phyloP scores from a whole-genome alignment of 108 stramenopile genomes.

The Aureococcus anophagefferens region DNA sequence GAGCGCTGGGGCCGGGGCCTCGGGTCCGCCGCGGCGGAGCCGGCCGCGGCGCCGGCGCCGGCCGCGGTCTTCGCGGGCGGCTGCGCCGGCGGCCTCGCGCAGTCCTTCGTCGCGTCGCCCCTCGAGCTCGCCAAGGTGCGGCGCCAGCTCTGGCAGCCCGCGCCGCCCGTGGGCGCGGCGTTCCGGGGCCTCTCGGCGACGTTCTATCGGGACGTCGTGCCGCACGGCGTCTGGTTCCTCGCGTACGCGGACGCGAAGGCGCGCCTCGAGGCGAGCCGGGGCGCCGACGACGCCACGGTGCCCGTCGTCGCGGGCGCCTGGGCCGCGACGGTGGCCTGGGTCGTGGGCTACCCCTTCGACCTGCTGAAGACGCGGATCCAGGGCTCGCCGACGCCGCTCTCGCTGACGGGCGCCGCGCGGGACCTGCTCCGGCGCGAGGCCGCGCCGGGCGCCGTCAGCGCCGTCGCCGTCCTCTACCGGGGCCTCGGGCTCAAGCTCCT shows the following conservation, averaged over 20 bases:
- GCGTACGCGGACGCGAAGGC: slow-evolving; percentile 46
- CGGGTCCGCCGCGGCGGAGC: not conserved
- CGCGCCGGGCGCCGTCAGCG: slow-evolving; percentile 27
- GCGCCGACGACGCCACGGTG: not conserved
- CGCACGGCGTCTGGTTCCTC: slow-evolving; percentile 70
- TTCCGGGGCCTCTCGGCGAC: slow-evolving; percentile 69
- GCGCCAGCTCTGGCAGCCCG: not conserved
- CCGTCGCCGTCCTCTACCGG: slow-evolving; percentile 50
- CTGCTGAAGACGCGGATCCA: slow-evolving; percentile 74
- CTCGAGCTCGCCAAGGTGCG: slow-evolving; percentile 63
- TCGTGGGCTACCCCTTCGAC: slow-evolving; percentile 69
- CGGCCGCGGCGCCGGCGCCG: too few relatives aligned
- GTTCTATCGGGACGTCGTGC: slow-evolving; percentile 59
- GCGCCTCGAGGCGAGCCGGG: not conserved
- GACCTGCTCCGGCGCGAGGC: slow-evolving; percentile 33
- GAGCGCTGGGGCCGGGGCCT: slow-evolving; percentile 32
- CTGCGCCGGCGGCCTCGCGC: slow-evolving; percentile 58
- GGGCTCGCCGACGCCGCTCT: not conserved
- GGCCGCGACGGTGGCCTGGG: slow-evolving; percentile 69
- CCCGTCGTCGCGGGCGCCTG: slow-evolving; percentile 44
- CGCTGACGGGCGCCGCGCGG: not conserved
- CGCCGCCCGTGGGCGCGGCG: slow-evolving; percentile 8
- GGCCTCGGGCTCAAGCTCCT: slow-evolving; percentile 67
- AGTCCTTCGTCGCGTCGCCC: slow-evolving; percentile 71
- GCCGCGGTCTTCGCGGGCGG: slow-evolving; percentile 33